phyloP scores from a whole-genome alignment of 1,139 yeast genomes.

The Maudiozyma humilis region DNA sequence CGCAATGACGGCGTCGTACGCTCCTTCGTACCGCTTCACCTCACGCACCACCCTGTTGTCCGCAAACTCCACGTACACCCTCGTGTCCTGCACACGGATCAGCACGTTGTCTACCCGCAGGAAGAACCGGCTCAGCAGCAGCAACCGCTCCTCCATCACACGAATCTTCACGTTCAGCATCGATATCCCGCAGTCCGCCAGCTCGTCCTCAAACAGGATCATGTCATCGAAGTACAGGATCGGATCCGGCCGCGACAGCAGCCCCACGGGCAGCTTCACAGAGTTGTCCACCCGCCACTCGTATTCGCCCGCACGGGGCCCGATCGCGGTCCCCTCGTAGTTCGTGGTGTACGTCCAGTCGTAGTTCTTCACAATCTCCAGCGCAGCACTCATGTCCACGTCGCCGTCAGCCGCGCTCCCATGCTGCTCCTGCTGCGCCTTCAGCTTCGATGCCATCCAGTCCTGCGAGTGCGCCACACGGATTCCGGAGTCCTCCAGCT shows the following conservation, averaged over 20 bases:
- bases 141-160: conserved; percentile 77
- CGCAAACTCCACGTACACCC: conserved; percentile 73
- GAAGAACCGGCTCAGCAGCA: conserved; percentile 69
- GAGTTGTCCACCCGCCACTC: conserved; percentile 23
- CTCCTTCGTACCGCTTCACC: conserved; percentile 64
- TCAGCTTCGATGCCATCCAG: conserved; percentile 66
- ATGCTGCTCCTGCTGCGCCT: conserved; percentile 16
- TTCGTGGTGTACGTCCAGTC: conserved; percentile 94
- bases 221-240: conserved; percentile 84
- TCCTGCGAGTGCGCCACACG: conserved; percentile 82
- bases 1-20: conserved; percentile 48
- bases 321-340: conserved; percentile 53
- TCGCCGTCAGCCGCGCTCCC: conserved; percentile 10
- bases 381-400: conserved; percentile 32
- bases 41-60: conserved; percentile 62
- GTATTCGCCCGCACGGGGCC: conserved; percentile 2
- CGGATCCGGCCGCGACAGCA: conserved; percentile 69
- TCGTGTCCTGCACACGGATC: conserved; percentile 73
- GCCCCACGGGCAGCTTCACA: conserved; percentile 54
- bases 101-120: conserved; percentile 84
- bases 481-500: conserved; percentile 41
- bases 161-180: conserved; percentile 70
- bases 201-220: conserved; percentile 83
- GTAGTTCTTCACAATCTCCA: conserved; percentile 64
- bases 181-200: conserved; percentile 92